phyloP scores from a whole-genome alignment of 2,329 filamentous ascomycete species.

The Coniochaeta pulveracea region DNA sequence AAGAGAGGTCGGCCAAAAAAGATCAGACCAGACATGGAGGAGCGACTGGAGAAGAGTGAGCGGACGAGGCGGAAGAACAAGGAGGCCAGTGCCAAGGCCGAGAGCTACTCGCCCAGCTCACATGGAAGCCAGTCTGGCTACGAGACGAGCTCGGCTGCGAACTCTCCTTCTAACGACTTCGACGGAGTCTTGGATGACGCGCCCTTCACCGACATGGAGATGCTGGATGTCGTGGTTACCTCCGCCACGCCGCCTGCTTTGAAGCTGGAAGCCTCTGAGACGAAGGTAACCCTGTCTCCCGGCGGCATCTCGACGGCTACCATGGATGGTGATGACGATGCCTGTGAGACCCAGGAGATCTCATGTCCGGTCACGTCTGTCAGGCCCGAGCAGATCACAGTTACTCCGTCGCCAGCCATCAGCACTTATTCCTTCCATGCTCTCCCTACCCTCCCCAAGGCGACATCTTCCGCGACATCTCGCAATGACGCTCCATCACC shows the following conservation, averaged over 20 bases:
- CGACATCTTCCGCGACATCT: constrained; percentile 12
- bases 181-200: constrained; percentile 25
- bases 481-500: constrained; percentile 8
- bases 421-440: constrained; percentile 23
- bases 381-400: constrained; percentile 13
- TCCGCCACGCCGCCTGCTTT: too few species aligned
- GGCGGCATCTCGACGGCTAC: too few species aligned
- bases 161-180: constrained; percentile 36
- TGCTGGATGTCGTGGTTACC: constrained; percentile 9
- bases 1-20: constrained; percentile 56
- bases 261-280: too few species aligned
- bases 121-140: constrained; percentile 41
- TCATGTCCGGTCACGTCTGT: constrained; percentile 9
- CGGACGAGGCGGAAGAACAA: constrained; percentile 45
- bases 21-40: constrained; percentile 44
- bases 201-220: constrained; percentile 16
- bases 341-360: too few species aligned
- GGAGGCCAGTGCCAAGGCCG: constrained; percentile 17
- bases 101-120: constrained; percentile 24
- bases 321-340: too few species aligned
- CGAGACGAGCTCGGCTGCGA: constrained; percentile 43
- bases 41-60: constrained; percentile 45
- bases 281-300: too few species aligned
- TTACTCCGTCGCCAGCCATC: constrained; percentile 31
- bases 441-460: constrained; percentile 4